These are phyloP conservation scores for Periconia sp. DNA, from an alignment of 2,329 filamentous ascomycete species.

Conservation along the genomic window DNA sequence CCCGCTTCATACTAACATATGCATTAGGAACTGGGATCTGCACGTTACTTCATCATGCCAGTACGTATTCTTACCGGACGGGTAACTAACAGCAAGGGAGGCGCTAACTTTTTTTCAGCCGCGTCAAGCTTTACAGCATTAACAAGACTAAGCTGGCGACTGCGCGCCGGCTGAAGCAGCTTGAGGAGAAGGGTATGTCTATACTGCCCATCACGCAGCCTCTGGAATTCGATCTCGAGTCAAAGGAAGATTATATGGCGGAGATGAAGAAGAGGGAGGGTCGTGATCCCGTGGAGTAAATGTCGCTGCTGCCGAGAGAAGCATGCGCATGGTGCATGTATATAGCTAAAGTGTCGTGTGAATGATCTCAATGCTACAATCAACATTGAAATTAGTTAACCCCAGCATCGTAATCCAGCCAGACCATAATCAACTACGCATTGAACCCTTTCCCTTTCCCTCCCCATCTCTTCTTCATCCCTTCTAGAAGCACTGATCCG, in stretches of 20 bases:
- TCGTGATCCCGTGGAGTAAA: slow-evolving; percentile 48
- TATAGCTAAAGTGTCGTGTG: neutral
- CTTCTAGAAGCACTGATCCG: too few relatives aligned
- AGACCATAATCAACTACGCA: too few relatives aligned
- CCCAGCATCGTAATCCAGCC: too few relatives aligned
- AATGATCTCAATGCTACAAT: too few relatives aligned
- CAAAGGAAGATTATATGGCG: slow-evolving; percentile 51
- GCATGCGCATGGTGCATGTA: neutral
- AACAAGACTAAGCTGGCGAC: slow-evolving; percentile 57
- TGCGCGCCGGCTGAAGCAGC: slow-evolving; percentile 51
- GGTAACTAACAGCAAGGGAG: neutral
- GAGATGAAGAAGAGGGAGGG: slow-evolving; percentile 45
- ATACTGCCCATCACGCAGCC: slow-evolving; percentile 60
- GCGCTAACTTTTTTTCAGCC: slow-evolving; percentile 24
- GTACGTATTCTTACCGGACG: slow-evolving; percentile 15
- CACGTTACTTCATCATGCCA: slow-evolving; percentile 67
- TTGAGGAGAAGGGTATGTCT: slow-evolving; percentile 52
- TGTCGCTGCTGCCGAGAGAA: neutral
- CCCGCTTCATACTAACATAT: slow-evolving; percentile 5
- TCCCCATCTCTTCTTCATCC: too few relatives aligned
- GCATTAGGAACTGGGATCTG: slow-evolving; percentile 64
- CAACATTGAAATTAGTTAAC: too few relatives aligned
- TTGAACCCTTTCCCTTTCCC: too few relatives aligned
- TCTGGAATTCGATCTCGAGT: slow-evolving; percentile 53
- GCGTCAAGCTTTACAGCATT: slow-evolving; percentile 60